Base-by-base conservation (phyloP, 1,139 yeast genomes). In the Nakaseomyces nivariensis region DNA sequence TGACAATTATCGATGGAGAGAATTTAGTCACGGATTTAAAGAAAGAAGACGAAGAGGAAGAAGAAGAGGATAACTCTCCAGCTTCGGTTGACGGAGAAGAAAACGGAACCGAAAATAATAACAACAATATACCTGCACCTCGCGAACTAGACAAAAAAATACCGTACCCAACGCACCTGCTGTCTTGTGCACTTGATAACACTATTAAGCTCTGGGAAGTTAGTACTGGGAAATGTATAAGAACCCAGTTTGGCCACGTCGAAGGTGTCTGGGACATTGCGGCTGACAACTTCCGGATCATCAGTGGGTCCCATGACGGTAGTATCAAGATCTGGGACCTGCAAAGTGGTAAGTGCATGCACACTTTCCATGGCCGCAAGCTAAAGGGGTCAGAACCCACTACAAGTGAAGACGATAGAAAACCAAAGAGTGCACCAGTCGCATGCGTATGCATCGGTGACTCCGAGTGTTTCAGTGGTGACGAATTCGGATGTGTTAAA, bases 231-330 rank as follows among this genome's bases (percentile, higher is more conserved):
- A 79, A 80, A 65, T 90, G 97, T 62, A 79, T 88, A 22, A 75
- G 97, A 51, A 90, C 98, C 0, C 90, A 92, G 65, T 90, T 90
- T 69, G 98, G 98, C 5, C 98, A 92, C 63, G 88, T 90, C 49
- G 97, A 92, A 67, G 97, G 97, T 22, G 96, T 92, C 22, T 90
- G 97, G 97, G 87, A 92, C 41, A 85, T 92, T 53, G 88, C 92
- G 17, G 95, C 97, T 0, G 97, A 92, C 70, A 89, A 92, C 43
- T 92, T 92, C 73, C 76, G 98, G 57, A 85, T 92, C 44, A 86
- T 90, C 17, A 82, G 94, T 62, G 97, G 97, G 2, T 92, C 96
- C 1, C 97, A 90, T 63, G 97, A 92, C 69, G 77, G 88, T 56
- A 73, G 82, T 49, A 85, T 89, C 54, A 92, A 92, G 67, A 87